Evolutionary conservation across 2,329 filamentous ascomycete species (phyloP), one percentile per base, ranked within the genome.

Genomic region (Reticulascus tulasneorum): DNA sequence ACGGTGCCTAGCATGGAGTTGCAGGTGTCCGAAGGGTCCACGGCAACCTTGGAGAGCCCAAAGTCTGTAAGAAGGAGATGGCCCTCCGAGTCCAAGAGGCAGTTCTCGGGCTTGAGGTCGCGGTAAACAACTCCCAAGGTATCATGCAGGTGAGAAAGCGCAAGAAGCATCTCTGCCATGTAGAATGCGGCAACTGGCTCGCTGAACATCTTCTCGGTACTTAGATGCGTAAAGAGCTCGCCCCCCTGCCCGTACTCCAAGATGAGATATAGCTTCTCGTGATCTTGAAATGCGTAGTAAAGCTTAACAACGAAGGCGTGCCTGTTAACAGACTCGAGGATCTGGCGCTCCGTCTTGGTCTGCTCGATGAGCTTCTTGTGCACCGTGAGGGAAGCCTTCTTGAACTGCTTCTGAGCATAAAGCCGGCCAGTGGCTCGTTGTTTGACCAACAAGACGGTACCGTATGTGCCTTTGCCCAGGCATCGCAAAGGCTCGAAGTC

Each of bases 281-380:
- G 88, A 55, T 98, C 93, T 63, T 98, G 93, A 63, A 98, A 98
- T 16, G 93, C 93, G 54, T 98, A 98, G 65, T 86, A 98, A 13
- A 98, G 76, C 65, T 97, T 97, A 47, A 98, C 93, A 30, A 98
- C 90, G 58, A 98, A 98, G 0, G 93, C 91, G 60, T 98, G 93
- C 22, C 90, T 79, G 62, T 94, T 97, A 60, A 98, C 87, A 41
- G 86, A 94, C 67, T 98, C 93, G 33, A 98, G 74, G 36, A 98
- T 95, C 51, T 84, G 82, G 32, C 93, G 85, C 67, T 98, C 93
- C 3, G 91, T 97, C 72, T 94, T 95, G 38, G 93, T 97, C 67
- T 97, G 93, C 65, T 97, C 90, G 33, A 98, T 80, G 21, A 97
- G 77, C 59, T 90, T 89, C 73, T 95, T 96, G 64, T 96, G 90